phyloP scores from a whole-genome alignment of 495 filamentous ascomycete species.

The Penicillium steckii region DNA sequence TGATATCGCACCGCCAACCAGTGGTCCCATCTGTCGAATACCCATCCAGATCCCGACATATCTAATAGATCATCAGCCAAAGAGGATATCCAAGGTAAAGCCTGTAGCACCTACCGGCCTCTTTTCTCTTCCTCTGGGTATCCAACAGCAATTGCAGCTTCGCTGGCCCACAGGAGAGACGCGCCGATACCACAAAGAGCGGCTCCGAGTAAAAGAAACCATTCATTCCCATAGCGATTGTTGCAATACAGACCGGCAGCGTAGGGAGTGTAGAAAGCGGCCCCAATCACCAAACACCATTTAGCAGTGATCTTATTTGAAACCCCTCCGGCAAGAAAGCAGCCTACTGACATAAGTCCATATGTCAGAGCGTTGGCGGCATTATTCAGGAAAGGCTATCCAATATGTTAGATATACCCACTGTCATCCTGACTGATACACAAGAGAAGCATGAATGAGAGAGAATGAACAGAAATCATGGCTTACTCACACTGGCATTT shows the following conservation, averaged over 20 bases:
- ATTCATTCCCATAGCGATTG: constrained; percentile 55
- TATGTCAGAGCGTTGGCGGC: constrained; percentile 58
- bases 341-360: constrained; percentile 56
- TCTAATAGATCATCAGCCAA: constrained; percentile 5
- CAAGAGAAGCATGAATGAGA: no score
- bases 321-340: constrained; percentile 50
- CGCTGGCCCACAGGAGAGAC: constrained; percentile 56
- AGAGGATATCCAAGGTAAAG: no score
- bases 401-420: background rate
- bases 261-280: constrained; percentile 56
- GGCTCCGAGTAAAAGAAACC: constrained; percentile 57
- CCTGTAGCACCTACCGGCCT: constrained; percentile 35
- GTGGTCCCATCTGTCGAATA: constrained; percentile 53
- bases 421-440: no score
- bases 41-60: constrained; percentile 56
- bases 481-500: constrained; percentile 35
- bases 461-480: background rate
- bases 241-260: constrained; percentile 57
- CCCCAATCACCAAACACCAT: constrained; percentile 53
- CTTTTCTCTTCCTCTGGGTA: constrained; percentile 54
- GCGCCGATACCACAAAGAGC: constrained; percentile 53
- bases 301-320: constrained; percentile 54
- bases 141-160: constrained; percentile 57
- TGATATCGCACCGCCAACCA: constrained; percentile 56
- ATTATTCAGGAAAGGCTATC: constrained; percentile 52